A percentile compares a stretch with the other conserved stretches of the same genome.
Evolutionary conservation across 139 green algal species (phyloP).

Genomic region (Auxenochlorella pyrenoidosa): DNA sequence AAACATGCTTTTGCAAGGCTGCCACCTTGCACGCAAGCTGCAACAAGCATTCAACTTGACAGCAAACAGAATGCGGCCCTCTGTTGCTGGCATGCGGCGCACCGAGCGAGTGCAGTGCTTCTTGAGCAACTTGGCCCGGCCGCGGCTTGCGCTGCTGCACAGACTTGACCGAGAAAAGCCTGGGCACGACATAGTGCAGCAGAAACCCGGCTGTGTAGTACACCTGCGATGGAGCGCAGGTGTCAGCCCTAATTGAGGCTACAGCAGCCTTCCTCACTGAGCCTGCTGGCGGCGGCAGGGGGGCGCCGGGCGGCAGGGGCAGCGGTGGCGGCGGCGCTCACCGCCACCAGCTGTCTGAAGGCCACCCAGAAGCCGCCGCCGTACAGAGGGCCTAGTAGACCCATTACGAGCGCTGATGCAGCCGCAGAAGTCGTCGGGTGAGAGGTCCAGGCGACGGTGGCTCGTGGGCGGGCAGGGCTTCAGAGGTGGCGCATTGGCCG

Average conservation of each 20-base stretch:
- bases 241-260: neutral
- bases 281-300: neutral
- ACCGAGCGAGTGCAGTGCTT: slow-evolving; percentile 74
- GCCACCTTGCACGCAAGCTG: no score
- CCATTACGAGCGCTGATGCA: neutral
- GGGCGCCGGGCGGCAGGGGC: neutral
- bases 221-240: slow-evolving; percentile 35
- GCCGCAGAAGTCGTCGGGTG: neutral
- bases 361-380: slow-evolving; percentile 40
- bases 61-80: neutral
- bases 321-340: neutral
- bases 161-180: slow-evolving; percentile 59
- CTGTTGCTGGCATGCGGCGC: neutral
- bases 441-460: neutral
- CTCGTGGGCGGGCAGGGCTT: no score
- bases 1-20: no score
- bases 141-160: slow-evolving; percentile 44
- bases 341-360: slow-evolving; percentile 14
- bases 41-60: no score
- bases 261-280: no score
- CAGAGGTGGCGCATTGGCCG: no score
- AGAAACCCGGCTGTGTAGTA: slow-evolving; percentile 74
- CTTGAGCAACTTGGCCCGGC: slow-evolving; percentile 59
- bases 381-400: neutral
- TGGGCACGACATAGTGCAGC: slow-evolving; percentile 76